Base-by-base conservation (phyloP, 805 yeast species). In the Zygoascus flipseniorum region DNA sequence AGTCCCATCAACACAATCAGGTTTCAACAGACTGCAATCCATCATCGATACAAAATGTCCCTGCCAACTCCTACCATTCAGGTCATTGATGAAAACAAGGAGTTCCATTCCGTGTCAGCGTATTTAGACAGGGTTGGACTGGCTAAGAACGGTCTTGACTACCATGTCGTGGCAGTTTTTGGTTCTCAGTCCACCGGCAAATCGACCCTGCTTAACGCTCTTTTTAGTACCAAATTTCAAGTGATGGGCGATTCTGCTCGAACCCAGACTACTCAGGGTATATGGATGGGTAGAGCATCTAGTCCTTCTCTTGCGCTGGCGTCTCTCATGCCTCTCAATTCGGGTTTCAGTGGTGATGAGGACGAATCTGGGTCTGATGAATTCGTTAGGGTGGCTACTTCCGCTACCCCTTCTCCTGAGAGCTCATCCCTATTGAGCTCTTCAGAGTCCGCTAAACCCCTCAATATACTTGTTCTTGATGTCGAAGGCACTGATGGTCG, bases 401-500 rank as follows among this genome's bases (percentile, higher is more conserved):
- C 49, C 14, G 41, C 51, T 5, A 45, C 32, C 9, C 23, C 48
- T 13, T 44, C 49, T 14, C 51, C 47, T 26, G 50, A 49, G 18
- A 51, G 46, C 43, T 16, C 50, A 2, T 37, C 51, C 44, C 39
- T 35, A 35, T 41, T 55, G 1, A 44, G 48, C 5, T 50, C 53
- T 4, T 48, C 57, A 6, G 62, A 62, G 43, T 54, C 62, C 16
- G 54, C 58, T 20, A 60, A 47, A 43, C 41, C 56, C 23, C 56
- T 60, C 5, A 75, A 81, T 57, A 74, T 89, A 10, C 77, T 88
- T 56, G 95, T 93, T 1, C 78, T 93, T 78, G 99, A 93, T 66
- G 98, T 93, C n/a, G 99, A 93, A 71, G 99, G 99, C 48, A 90
- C 97, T 0, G 99, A 93, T 71, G 98, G 99, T 48, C 79, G 97